Percentiles rank a stretch among this genome's conserved stretches.
Evolutionary conservation across 2,329 filamentous ascomycete genomes (phyloP).

Genomic region (Coniosporium tulheliwenetii): DNA sequence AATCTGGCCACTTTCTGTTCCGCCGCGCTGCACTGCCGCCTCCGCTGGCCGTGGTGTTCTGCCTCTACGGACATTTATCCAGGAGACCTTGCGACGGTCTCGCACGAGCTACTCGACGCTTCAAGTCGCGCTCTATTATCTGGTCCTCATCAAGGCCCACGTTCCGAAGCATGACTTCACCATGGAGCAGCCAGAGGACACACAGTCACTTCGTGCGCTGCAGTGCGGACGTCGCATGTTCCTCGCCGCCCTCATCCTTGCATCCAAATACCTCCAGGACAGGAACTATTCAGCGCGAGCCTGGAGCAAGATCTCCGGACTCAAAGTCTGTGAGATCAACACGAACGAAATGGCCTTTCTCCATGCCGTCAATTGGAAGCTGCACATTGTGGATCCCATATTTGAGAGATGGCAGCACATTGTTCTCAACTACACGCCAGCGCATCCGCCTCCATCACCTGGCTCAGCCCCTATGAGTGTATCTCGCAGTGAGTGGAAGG

Average conservation of each 20-base stretch:
- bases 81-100: constrained; percentile 88
- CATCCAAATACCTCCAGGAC: constrained; percentile 96
- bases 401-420: constrained; percentile 93
- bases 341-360: constrained; percentile 92
- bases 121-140: constrained; percentile 90
- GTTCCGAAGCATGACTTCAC: constrained; percentile 74
- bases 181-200: constrained; percentile 66
- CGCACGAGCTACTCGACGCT: constrained; percentile 95
- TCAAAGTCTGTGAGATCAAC: constrained; percentile 87
- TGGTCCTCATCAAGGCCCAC: constrained; percentile 84
- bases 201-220: constrained; percentile 58
- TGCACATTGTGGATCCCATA: constrained; percentile 77
- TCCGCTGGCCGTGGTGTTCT: constrained; percentile 57
- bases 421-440: constrained; percentile 68
- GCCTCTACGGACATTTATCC: constrained; percentile 87
- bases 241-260: constrained; percentile 80
- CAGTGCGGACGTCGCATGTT: constrained; percentile 98
- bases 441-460: constrained; percentile 24
- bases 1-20: constrained; percentile 87
- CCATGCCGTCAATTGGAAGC: constrained; percentile 77
- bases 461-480: constrained; percentile 10
- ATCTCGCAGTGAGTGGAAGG: constrained; percentile 22
- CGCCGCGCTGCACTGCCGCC: constrained; percentile 57
- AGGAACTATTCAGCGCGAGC: constrained; percentile 94
- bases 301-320: constrained; percentile 98